Base-by-base conservation (phyloP, 1,284 basidiomycete species). In the Pisolithus thermaeus region DNA sequence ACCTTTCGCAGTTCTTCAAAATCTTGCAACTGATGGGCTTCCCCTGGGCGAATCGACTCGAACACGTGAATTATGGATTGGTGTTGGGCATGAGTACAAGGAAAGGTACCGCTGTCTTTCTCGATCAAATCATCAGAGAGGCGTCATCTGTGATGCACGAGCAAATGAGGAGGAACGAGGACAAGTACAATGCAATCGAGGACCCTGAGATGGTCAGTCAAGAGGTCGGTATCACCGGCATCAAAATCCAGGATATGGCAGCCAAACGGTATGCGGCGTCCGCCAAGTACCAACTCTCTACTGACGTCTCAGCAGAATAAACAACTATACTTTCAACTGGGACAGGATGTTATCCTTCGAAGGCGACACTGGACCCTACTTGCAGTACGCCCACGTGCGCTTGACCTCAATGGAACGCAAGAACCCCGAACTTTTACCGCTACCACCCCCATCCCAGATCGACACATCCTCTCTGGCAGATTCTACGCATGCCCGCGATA, bases 221-320 rank as follows among this genome's bases (percentile, higher is more conserved):
- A 60, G 90, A 97, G 67, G 85, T 98, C 52, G 97, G 96, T 28
- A 92, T 97, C 65, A 92, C 93, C 0, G 95, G 93, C 7, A 88
- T 99, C 65, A 99, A 99, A 77, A 95, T 99, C 60, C 97, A 99
- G 71, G 96, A 99, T 69, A 94, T 98, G 93, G 79, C 86, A 40
- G 92, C 90, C 25, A 97, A 95, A 71, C 77, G 91, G 91, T 92
- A 60, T 44, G 76, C 4, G 25, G 22, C 36, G 28, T 46, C 46
- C 32, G 3, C 16, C 20, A 3, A 20, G n/a, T 0, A 7, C n/a
- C n/a, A 4, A 8, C 18, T 18, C 37, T 42, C 18, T 30, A 16
- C 47, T 28, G 38, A 54, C 37, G 0, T 44, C 27, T 12, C 12
- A 7, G 20, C 59, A 94, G 96, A 56, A 90, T 97, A 70, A 97